Evolutionary conservation across 2,329 filamentous ascomycete species (phyloP).

Genomic region (Verticillium dahliae): DNA sequence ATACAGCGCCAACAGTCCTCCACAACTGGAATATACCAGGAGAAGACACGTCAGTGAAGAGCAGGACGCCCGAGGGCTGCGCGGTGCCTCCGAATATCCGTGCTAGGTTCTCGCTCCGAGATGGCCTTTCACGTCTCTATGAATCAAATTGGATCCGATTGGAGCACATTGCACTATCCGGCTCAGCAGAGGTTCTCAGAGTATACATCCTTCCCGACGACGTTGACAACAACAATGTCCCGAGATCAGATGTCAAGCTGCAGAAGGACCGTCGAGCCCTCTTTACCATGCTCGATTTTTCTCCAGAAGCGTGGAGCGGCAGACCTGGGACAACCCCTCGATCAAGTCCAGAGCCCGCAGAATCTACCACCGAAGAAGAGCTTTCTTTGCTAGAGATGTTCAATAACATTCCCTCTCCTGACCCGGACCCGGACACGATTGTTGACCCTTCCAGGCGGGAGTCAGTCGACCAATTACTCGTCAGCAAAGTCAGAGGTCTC

Average conservation of each 20-base stretch:
- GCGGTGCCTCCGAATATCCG: neutral
- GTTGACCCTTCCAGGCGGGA: conserved; percentile 41
- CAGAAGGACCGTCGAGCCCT: conserved; percentile 39
- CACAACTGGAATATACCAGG: neutral
- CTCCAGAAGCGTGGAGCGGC: conserved; percentile 48
- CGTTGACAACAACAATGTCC: conserved; percentile 44
- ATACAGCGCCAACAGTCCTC: conserved; percentile 10
- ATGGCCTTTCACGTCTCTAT: conserved; percentile 23
- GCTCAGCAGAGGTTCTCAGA: conserved; percentile 30
- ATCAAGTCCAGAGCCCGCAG: conserved; percentile 19
- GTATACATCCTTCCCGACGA: conserved; percentile 64
- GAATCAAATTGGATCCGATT: conserved; percentile 34
- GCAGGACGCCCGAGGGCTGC: neutral
- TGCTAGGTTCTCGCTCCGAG: neutral
- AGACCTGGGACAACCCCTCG: conserved; percentile 12
- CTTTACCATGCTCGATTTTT: conserved; percentile 49
- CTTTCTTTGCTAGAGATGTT: conserved; percentile 63
- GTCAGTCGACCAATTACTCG: conserved; percentile 50
- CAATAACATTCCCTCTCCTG: conserved; percentile 65
- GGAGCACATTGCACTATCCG: conserved; percentile 21
- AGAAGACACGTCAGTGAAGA: neutral
- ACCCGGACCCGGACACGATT: conserved; percentile 44
- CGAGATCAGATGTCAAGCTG: conserved; percentile 37
- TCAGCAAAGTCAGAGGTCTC: conserved; percentile 48
- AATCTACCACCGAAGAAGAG: conserved; percentile 30